Percentiles rank a stretch among this genome's conserved stretches.
These are phyloP conservation scores for Phialocephala subalpina DNA, from an alignment of 2,329 filamentous ascomycete species.

Conservation along the genomic window DNA sequence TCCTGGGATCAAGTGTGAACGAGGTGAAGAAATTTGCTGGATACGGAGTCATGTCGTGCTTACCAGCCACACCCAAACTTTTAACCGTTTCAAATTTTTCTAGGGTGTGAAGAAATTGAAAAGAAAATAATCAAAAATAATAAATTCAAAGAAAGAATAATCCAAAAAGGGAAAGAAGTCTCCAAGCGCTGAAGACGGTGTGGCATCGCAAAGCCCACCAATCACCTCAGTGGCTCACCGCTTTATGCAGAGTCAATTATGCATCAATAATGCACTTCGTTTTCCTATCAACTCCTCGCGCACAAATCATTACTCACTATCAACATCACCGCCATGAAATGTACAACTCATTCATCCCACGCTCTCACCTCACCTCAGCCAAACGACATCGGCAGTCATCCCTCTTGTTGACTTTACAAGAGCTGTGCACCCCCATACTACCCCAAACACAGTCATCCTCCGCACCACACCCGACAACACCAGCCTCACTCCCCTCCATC, in stretches of 20 bases:
- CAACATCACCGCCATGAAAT: no score
- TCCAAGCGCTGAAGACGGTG: neutral
- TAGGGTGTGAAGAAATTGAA: neutral
- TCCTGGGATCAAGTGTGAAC: neutral
- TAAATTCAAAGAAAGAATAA: neutral
- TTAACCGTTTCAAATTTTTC: neutral
- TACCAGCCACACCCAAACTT: constrained; percentile 4
- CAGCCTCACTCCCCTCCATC: constrained; percentile 6
- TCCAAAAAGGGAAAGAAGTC: neutral
- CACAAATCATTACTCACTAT: neutral
- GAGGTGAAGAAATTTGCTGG: neutral
- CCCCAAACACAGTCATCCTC: constrained; percentile 6
- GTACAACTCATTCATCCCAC: neutral
- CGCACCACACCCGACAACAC: neutral
- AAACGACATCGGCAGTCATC: neutral
- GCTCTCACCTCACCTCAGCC: constrained; percentile 9
- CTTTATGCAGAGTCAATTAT: constrained; percentile 3
- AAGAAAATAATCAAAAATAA: constrained; percentile 1
- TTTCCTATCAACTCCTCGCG: neutral
- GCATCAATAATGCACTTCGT: neutral
- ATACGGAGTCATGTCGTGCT: constrained; percentile 8
- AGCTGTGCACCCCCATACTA: constrained; percentile 7
- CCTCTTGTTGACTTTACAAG: neutral
- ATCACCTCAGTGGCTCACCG: neutral
- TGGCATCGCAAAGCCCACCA: neutral